Evolutionary conservation across 148 eudicot genomes (phyloP), one percentile per base, ranked within the genome.

Genomic region (Mesembryanthemum crystallinum): DNA sequence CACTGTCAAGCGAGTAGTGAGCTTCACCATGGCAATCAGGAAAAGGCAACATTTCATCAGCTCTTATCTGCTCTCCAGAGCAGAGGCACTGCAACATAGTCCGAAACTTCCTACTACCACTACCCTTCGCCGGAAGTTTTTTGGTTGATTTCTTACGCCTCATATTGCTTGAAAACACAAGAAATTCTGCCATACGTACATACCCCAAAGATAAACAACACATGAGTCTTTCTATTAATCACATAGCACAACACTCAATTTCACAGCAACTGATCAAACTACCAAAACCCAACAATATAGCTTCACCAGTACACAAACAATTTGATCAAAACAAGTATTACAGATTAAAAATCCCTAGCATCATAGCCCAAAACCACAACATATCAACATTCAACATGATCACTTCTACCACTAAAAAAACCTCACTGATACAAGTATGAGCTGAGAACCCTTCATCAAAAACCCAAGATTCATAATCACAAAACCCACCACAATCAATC

Each of bases 1-100:
- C 87, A 65, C 83, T 83, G 57, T 92, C 96, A 25, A 37, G 82
- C 76, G 78, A 89, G 66, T 52, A 82, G 62, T 84, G 88, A 59
- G 58, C 73, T 57, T 81, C 93, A 67, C 73, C 87, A 69, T 68
- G 80, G 51, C 92, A 84, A 70, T 85, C 87, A 74, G 96, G 67
- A 15, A 80, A 57, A 76, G 87, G 81, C 72, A 76, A 80, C 77
- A 78, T 85, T 47, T 90, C 88, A 47, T 85, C 75, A 64, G 66
- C 78, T 72, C 61, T 76, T 61, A 76, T 64, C 70, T 86, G 93
- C 69, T 88, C 90, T 69, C 90, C 91, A 45, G 90, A 86, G 82
- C 90, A 82, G 24, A 91, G 78, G 81, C 91, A 92, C 64, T 79
- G 84, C 97, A 92, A 90, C 72, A 88, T 86, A 81, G 74, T 86